Evolutionary conservation across 2,329 filamentous ascomycete genomes (phyloP).

Genomic region (Claviceps pazoutovae): DNA sequence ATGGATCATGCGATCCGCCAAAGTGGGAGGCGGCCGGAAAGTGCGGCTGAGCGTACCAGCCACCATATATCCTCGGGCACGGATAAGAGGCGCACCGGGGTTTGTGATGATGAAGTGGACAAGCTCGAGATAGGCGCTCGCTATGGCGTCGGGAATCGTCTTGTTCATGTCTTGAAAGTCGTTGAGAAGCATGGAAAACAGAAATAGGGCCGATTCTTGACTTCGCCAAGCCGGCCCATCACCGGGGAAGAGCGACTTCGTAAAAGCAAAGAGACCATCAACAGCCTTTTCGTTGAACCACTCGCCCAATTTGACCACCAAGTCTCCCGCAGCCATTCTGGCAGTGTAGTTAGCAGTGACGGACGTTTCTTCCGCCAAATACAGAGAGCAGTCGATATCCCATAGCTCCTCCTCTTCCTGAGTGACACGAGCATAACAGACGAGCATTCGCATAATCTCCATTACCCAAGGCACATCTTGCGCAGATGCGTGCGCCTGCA

Average conservation of each 20-base stretch:
- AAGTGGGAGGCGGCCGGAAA: conserved; percentile 45
- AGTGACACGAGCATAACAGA: conserved; percentile 78
- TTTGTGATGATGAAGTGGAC: conserved; percentile 63
- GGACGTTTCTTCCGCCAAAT: conserved; percentile 86
- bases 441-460: conserved; percentile 74
- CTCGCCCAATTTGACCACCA: conserved; percentile 84
- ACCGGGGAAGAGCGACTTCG: conserved; percentile 55
- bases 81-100: conserved; percentile 58
- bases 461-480: conserved; percentile 66
- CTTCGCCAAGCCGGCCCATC: conserved; percentile 38
- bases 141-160: conserved; percentile 52
- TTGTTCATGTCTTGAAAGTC: conserved; percentile 72
- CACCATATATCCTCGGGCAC: conserved; percentile 76
- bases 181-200: conserved; percentile 70
- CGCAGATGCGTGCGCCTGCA: conserved; percentile 45
- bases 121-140: conserved; percentile 64
- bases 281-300: conserved; percentile 68
- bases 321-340: conserved; percentile 78
- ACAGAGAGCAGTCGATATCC: conserved; percentile 94
- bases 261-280: conserved; percentile 66
- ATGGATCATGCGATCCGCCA: conserved; percentile 61
- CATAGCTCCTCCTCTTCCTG: conserved; percentile 88
- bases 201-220: conserved; percentile 71
- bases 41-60: conserved; percentile 66
- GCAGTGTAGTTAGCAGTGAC: conserved; percentile 94